Evolutionary conservation across 208 protist species (phyloP), one percentile per base, ranked within the genome.

Genomic region (Porcisia deanei): DNA sequence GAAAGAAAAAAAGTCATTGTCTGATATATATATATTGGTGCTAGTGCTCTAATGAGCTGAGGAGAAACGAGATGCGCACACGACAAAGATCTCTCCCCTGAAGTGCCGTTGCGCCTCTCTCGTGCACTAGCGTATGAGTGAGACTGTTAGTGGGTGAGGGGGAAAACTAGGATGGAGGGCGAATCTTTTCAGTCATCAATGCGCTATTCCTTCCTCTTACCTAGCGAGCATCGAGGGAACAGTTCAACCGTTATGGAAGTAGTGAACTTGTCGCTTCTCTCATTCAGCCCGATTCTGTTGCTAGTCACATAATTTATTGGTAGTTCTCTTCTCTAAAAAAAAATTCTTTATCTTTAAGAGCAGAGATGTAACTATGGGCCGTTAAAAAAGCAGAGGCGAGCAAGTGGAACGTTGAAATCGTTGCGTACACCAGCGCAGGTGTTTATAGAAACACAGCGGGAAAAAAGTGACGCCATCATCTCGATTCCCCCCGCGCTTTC

Each of bases 261-360:
- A 43, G 34, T 45, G 52, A 60, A 30, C 57, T 49, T 75, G 20
- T 53, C 39, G 30, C 18, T 66, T 75, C 30, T 41, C 43, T n/a
- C 52, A 25, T 54, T 65, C 1, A 66, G 63, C 57, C 71, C 22
- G 71, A 54, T n/a, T 45, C 12, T 54, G 14, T 66, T 65, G 58
- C 39, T 65, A 55, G 71, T 75, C 58, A 75, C 54, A 75, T 75
- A 54, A 66, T 75, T 75, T 63, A 65, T 72, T 72, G 16, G 25
- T 7, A 41, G 37, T 76, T 53, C 16, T 65, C 34, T 20, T 54
- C 64, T 60, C 43, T 39, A 53, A 2, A 30, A 30, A 30, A 30
- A 30, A 52, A 52, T 52, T 52, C 65, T 18, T 75, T 54, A n/a
- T 73, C 25, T 73, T 74, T 9, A 37, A 59, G 55, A 37, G 4